These are phyloP conservation scores for Cerioporus squamosus DNA, from an alignment of 1,284 basidiomycete species.

Conservation along the genomic window DNA sequence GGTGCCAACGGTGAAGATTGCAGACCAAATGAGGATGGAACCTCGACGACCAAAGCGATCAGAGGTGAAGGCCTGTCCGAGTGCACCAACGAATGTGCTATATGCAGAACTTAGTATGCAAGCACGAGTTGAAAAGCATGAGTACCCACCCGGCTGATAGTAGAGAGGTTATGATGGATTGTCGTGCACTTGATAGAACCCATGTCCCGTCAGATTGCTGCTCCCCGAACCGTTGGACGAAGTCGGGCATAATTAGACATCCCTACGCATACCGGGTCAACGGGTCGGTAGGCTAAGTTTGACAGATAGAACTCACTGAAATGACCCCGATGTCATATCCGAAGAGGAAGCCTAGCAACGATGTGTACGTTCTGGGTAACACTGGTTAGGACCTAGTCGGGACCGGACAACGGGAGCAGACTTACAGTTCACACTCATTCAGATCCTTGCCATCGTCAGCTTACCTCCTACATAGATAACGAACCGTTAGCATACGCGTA, in stretches of 20 bases:
- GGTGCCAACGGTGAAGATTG: conserved; percentile 72
- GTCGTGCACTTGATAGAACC: conserved; percentile 62
- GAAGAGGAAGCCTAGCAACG: conserved; percentile 56
- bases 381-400: not conserved
- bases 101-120: not conserved
- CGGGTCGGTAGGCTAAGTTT: not conserved
- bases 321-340: conserved; percentile 79
- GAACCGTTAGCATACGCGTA: not conserved
- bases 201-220: conserved; percentile 51
- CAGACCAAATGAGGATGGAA: conserved; percentile 80
- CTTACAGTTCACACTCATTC: conserved; percentile 1
- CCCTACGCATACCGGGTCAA: conserved; percentile 47
- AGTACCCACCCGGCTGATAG: conserved; percentile 70
- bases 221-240: conserved; percentile 70
- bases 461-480: conserved; percentile 31
- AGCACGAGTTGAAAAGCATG: not conserved
- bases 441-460: not conserved
- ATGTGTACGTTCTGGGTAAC: conserved; percentile 5
- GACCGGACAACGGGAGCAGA: not conserved
- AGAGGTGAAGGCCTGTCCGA: conserved; percentile 77
- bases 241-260: conserved; percentile 83
- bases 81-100: conserved; percentile 72
- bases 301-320: conserved; percentile 36
- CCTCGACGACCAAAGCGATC: conserved; percentile 74
- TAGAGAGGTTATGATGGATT: conserved; percentile 80